Evolutionary conservation across 1,284 basidiomycete genomes (phyloP), one percentile per base, ranked within the genome.

Genomic region (Apiotrichum porosum): DNA sequence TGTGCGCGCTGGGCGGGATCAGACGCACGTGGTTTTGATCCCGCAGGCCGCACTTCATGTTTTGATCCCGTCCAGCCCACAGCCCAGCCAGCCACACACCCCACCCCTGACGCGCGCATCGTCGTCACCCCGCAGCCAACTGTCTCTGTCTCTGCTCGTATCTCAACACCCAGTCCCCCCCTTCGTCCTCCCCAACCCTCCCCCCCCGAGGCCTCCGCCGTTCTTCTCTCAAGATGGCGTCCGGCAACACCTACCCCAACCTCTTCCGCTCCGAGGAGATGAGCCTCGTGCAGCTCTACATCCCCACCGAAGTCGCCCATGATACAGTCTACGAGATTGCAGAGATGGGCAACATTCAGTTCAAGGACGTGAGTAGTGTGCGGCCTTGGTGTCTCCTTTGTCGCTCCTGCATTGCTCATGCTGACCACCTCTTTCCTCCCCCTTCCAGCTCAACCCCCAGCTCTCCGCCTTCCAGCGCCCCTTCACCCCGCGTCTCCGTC

Each of bases 381-480:
- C n/a, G n/a, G n/a, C n/a, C n/a, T n/a, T n/a, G n/a, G n/a, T n/a
- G n/a, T n/a, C n/a, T n/a, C n/a, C n/a, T n/a, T n/a, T n/a, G 17
- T 13, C 15, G 13, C 19, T 30, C 6, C 22, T 18, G 3, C n/a
- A 14, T 6, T 9, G 17, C 51, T 45, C 12, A 52, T 44, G 1
- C 32, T 28, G 12, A 28, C 26, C 26, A 6, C 26, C 26, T 28
- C 26, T 28, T n/a, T n/a, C n/a, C n/a, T n/a, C n/a, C n/a, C n/a
- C n/a, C n/a, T n/a, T n/a, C 21, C 68, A 95, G 91, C 78, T 97
- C 65, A 97, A 98, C 73, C 89, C 93, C 15, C 83, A 83, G 52
- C 83, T 97, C 58, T 97, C 94, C 69, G 87, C 94, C 19, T 99
- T 98, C 78, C 95, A 99, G 80, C 89, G 95, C 57, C 92, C 94